Evolutionary conservation across 192 early-diverging fungal genomes (phyloP).

Genomic region (Gonapodya prolifera): DNA sequence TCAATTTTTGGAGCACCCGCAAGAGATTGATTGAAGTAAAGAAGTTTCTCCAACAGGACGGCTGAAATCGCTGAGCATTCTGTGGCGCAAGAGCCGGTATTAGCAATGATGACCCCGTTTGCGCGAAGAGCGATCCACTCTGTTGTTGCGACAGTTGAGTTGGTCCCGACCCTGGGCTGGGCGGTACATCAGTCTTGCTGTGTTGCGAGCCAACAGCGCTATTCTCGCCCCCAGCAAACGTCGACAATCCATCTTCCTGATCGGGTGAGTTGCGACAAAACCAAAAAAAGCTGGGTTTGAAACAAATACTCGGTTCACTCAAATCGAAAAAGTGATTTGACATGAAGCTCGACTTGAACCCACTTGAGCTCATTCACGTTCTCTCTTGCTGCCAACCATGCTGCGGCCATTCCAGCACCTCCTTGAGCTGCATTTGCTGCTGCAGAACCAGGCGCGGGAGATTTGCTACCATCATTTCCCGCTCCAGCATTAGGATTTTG

Average conservation of each 20-base stretch:
- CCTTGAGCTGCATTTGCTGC: not conserved
- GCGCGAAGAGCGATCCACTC: not conserved
- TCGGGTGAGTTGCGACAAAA: not conserved
- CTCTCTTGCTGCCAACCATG: not conserved
- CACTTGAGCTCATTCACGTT: not conserved
- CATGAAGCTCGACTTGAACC: not conserved
- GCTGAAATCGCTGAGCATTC: not conserved
- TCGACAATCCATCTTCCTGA: not conserved
- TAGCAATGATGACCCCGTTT: not conserved
- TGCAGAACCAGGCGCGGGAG: slow-evolving; percentile 7
- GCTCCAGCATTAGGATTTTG: slow-evolving; percentile 22
- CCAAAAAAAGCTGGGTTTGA: not conserved
- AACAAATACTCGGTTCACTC: too few species aligned
- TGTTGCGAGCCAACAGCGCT: too few species aligned
- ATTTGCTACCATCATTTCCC: not conserved
- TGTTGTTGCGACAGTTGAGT: not conserved
- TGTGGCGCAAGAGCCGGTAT: not conserved
- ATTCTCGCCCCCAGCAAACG: not conserved
- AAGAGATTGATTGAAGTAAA: slow-evolving; percentile 60
- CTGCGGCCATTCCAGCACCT: not conserved
- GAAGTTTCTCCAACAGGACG: slow-evolving; percentile 39
- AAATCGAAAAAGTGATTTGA: not conserved
- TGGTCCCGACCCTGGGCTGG: not conserved
- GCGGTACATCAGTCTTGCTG: not conserved
- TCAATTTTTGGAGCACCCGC: slow-evolving; percentile 64